phyloP scores from a whole-genome alignment of 352 stramenopile species.

The Globisporangium spiculum region DNA sequence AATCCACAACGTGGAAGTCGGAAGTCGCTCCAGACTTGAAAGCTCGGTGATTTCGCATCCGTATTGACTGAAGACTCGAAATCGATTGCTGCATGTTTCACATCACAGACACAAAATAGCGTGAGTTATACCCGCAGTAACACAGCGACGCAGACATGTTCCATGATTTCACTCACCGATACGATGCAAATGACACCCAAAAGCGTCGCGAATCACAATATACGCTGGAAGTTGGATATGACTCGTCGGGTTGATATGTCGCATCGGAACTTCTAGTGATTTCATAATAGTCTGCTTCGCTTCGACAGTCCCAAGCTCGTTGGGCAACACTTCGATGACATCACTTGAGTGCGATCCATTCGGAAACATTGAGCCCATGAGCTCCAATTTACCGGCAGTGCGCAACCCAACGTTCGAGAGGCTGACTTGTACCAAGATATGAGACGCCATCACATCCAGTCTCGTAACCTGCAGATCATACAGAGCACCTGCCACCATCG shows the following conservation, averaged over 20 bases:
- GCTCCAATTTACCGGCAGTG: slow-evolving; percentile 19
- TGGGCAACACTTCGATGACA: slow-evolving; percentile 19
- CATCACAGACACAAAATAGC: slow-evolving; percentile 9
- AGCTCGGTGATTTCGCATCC: background rate
- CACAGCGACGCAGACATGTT: background rate
- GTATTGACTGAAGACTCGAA: background rate
- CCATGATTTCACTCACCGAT: slow-evolving; percentile 36
- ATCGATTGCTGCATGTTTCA: slow-evolving; percentile 18
- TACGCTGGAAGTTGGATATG: slow-evolving; percentile 30
- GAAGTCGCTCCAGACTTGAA: slow-evolving; percentile 40
- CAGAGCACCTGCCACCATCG: slow-evolving; percentile 46
- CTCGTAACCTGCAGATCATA: slow-evolving; percentile 50
- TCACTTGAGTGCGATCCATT: slow-evolving; percentile 36
- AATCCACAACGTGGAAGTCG: slow-evolving; percentile 50
- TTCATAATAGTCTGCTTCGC: slow-evolving; percentile 7
- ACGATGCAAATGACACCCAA: slow-evolving; percentile 59
- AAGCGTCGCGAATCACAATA: slow-evolving; percentile 41
- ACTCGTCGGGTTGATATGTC: background rate
- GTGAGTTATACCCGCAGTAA: slow-evolving; percentile 5
- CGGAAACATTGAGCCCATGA: slow-evolving; percentile 33
- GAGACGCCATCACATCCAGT: slow-evolving; percentile 8
- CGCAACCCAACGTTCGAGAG: slow-evolving; percentile 44
- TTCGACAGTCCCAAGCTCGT: slow-evolving; percentile 19
- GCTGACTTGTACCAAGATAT: slow-evolving; percentile 29
- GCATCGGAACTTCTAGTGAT: slow-evolving; percentile 13